Percentiles rank a stretch among this genome's conserved stretches.
These are phyloP conservation scores for Fusarium buxicola DNA, from an alignment of 2,329 filamentous ascomycete species.

Conservation along the genomic window DNA sequence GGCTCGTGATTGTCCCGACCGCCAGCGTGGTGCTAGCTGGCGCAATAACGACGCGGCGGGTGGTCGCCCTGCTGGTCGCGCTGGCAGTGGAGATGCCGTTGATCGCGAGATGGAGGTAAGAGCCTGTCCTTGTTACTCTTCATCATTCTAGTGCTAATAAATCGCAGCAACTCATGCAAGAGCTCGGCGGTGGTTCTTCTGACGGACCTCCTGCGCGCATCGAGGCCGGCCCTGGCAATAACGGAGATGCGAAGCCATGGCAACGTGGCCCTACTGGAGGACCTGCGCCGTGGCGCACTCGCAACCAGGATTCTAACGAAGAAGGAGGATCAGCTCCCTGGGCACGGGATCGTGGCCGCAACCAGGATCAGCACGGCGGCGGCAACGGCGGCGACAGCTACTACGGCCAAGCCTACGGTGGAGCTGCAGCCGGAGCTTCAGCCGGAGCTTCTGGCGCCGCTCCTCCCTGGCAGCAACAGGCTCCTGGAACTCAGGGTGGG, in stretches of 20 bases:
- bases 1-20: constrained; percentile 96
- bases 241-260: constrained; percentile 83
- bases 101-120: constrained; percentile 95
- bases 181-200: constrained; percentile 77
- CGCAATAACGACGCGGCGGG: constrained; percentile 77
- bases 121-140: constrained; percentile 19
- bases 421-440: constrained; percentile 28
- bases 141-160: constrained; percentile 54
- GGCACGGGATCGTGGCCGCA: constrained; percentile 69
- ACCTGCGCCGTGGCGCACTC: constrained; percentile 81
- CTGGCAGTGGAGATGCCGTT: constrained; percentile 84
- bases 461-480: constrained; percentile 69
- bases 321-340: constrained; percentile 67
- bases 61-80: constrained; percentile 68
- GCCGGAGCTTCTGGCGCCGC: constrained; percentile 44
- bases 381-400: constrained; percentile 47
- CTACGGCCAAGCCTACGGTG: constrained; percentile 47
- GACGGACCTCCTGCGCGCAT: constrained; percentile 80
- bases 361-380: constrained; percentile 53
- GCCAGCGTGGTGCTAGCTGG: constrained; percentile 91
- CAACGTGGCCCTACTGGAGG: constrained; percentile 86
- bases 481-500: constrained; percentile 63
- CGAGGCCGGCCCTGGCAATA: constrained; percentile 80
- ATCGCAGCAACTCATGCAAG: constrained; percentile 91
- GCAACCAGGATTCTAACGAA: constrained; percentile 64